Conservation (phyloP, 2,329 filamentous ascomycete genomes). For the Trichoderma harzianum region DNA sequence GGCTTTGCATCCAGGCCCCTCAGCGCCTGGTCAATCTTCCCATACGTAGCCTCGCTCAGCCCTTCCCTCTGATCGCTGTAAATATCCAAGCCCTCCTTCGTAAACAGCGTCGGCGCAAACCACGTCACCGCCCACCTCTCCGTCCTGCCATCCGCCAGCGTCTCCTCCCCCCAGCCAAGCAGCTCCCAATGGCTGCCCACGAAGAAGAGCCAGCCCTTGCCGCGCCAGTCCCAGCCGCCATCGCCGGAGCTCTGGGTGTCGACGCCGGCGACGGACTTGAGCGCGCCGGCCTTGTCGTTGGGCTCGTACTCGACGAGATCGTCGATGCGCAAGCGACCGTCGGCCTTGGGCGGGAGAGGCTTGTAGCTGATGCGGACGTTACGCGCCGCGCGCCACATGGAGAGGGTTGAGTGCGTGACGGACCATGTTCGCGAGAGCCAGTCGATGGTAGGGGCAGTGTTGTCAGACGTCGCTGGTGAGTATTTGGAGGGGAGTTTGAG, state of each 20-base stretch:
- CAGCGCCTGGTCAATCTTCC: slow-evolving; percentile 53
- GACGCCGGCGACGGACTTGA: slow-evolving; percentile 62
- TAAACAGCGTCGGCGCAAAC: slow-evolving; percentile 81
- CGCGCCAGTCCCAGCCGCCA: slow-evolving; percentile 69
- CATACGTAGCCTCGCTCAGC: slow-evolving; percentile 54
- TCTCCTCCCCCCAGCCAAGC: slow-evolving; percentile 65
- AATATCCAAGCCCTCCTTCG: slow-evolving; percentile 75
- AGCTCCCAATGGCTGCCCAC: slow-evolving; percentile 78
- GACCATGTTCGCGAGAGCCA: slow-evolving; percentile 68
- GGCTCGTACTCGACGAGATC: slow-evolving; percentile 71
- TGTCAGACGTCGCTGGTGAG: slow-evolving; percentile 22
- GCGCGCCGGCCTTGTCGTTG: slow-evolving; percentile 42
- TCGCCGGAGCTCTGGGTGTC: slow-evolving; percentile 48
- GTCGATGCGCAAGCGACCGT: slow-evolving; percentile 53
- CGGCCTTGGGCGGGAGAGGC: slow-evolving; percentile 41
- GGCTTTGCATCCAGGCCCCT: slow-evolving; percentile 46
- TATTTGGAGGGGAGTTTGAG: slow-evolving; percentile 49
- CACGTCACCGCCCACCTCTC: slow-evolving; percentile 77
- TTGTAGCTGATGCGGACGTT: slow-evolving; percentile 80
- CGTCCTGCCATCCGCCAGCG: slow-evolving; percentile 35
- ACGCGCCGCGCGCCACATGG: slow-evolving; percentile 76
- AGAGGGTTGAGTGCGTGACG: slow-evolving; percentile 71
- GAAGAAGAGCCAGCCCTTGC: slow-evolving; percentile 70
- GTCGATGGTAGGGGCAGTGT: slow-evolving; percentile 37
- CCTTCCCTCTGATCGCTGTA: slow-evolving; percentile 65